A percentile compares a stretch with the other conserved stretches of the same genome.
Conservation (phyloP, 495 filamentous ascomycete species). For the Apiosordaria backusii region DNA sequence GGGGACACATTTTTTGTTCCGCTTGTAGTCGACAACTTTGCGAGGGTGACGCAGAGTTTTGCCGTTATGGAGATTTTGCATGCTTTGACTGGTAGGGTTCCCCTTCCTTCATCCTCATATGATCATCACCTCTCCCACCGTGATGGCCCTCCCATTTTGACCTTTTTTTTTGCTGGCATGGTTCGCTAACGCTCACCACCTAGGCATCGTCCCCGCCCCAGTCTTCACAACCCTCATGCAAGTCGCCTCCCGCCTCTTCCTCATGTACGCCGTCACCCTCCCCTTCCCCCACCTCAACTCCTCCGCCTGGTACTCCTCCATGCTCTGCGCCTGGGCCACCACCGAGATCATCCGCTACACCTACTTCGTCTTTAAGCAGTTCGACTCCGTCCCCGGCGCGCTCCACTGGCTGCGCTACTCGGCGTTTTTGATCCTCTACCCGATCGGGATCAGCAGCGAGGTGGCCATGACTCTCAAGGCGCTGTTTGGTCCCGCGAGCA, state of each 20-base stretch:
- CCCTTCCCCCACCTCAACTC: conserved; percentile 58
- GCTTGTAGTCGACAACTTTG: conserved; percentile 57
- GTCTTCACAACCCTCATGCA: conserved; percentile 85
- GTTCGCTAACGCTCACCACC: background rate
- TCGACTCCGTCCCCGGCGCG: conserved; percentile 50
- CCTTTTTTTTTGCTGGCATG: background rate
- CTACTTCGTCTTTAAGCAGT: conserved; percentile 75
- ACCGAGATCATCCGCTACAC: conserved; percentile 88
- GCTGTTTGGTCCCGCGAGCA: conserved; percentile 58
- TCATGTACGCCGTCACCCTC: conserved; percentile 74
- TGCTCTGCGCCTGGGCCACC: conserved; percentile 77
- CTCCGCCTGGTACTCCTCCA: conserved; percentile 56
- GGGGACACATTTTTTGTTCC: conserved; percentile 35
- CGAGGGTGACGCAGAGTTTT: conserved; percentile 75
- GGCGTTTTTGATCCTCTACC: conserved; percentile 88
- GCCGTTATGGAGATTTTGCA: conserved; percentile 82
- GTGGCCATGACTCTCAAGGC: conserved; percentile 68
- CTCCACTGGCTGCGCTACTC: conserved; percentile 90
- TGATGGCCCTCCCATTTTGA: conserved; percentile 1
- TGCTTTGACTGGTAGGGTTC: conserved; percentile 58
- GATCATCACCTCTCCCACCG: background rate
- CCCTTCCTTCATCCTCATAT: too few relatives aligned
- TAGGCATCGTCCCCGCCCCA: conserved; percentile 78
- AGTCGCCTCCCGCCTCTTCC: conserved; percentile 73
- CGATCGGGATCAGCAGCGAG: conserved; percentile 84